These are phyloP conservation scores for Mrakia frigida DNA, from an alignment of 768 basidiomycete species.

Conservation along the genomic window DNA sequence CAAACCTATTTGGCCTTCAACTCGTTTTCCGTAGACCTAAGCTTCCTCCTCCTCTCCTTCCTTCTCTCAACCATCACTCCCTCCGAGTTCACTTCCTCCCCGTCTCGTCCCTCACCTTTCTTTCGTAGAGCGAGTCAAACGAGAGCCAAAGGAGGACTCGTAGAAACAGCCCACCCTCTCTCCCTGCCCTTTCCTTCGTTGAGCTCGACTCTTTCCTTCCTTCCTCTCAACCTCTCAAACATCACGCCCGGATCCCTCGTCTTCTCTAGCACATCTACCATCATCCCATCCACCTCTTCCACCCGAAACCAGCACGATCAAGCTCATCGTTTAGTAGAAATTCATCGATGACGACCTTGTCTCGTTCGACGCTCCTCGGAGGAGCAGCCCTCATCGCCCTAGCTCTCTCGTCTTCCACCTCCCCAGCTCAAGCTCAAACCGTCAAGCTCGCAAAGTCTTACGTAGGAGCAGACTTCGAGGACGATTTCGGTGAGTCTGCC, in stretches of 20 bases:
- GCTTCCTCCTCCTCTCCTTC: no score
- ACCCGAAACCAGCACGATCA: neutral
- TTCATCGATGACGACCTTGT: neutral
- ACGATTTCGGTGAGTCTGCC: conserved; percentile 38
- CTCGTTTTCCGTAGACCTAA: no score
- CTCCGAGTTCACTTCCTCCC: no score
- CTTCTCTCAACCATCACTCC: no score
- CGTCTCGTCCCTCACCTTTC: no score
- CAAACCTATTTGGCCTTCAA: no score
- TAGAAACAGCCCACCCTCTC: no score
- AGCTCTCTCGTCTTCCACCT: neutral
- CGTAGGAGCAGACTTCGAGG: conserved; percentile 38
- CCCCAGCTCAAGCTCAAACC: neutral
- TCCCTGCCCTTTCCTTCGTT: neutral
- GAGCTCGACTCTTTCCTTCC: neutral
- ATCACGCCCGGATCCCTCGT: neutral
- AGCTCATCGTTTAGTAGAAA: neutral
- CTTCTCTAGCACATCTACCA: neutral
- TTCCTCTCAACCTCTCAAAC: neutral
- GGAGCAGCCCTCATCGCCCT: neutral
- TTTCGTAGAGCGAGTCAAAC: no score
- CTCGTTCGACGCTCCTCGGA: neutral
- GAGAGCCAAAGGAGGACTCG: no score
- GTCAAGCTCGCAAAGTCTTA: conserved; percentile 40
- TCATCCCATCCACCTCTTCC: neutral